Percentiles rank a stretch among this genome's conserved stretches.
Evolutionary conservation across 805 yeast species (phyloP).

Genomic region (Starmerella kuoi): DNA sequence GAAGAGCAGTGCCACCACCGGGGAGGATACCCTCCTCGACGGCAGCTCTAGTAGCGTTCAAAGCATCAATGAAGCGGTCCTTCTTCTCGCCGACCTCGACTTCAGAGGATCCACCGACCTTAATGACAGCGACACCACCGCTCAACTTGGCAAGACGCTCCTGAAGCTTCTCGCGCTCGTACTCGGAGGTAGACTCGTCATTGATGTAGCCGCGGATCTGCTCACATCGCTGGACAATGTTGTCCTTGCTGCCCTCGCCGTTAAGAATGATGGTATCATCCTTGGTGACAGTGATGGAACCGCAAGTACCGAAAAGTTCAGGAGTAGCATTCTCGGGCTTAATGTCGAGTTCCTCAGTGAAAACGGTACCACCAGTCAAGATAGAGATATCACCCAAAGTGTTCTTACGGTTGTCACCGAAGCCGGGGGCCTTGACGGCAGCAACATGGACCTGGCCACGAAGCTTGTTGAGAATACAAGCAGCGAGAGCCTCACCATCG

Average conservation of each 20-base stretch:
- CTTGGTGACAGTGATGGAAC: constrained; percentile 83
- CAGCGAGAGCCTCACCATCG: constrained; percentile 97
- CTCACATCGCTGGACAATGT: constrained; percentile 75
- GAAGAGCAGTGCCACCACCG: constrained; percentile 98
- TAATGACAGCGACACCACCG: constrained; percentile 96
- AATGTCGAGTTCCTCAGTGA: constrained; percentile 85
- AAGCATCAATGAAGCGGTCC: constrained; percentile 96
- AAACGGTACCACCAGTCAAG: constrained; percentile 78
- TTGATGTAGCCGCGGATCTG: constrained; percentile 77
- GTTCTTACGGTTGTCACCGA: constrained; percentile 97
- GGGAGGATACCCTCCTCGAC: constrained; percentile 97
- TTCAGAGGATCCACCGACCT: constrained; percentile 95
- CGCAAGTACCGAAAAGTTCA: constrained; percentile 82
- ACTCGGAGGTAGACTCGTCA: constrained; percentile 61
- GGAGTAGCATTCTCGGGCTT: constrained; percentile 90
- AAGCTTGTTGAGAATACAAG: constrained; percentile 90
- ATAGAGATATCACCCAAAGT: constrained; percentile 91
- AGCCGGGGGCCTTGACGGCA: constrained; percentile 97
- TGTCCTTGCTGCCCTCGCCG: constrained; percentile 80
- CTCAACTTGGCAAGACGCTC: constrained; percentile 94
- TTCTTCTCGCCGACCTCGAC: constrained; percentile 99
- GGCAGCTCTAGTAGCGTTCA: constrained; percentile 98
- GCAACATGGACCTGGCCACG: constrained; percentile 97
- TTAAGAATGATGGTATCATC: constrained; percentile 90
- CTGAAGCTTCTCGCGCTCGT: constrained; percentile 93